Base-by-base conservation (phyloP, 805 yeast genomes). In the Myxozyma monticola region DNA sequence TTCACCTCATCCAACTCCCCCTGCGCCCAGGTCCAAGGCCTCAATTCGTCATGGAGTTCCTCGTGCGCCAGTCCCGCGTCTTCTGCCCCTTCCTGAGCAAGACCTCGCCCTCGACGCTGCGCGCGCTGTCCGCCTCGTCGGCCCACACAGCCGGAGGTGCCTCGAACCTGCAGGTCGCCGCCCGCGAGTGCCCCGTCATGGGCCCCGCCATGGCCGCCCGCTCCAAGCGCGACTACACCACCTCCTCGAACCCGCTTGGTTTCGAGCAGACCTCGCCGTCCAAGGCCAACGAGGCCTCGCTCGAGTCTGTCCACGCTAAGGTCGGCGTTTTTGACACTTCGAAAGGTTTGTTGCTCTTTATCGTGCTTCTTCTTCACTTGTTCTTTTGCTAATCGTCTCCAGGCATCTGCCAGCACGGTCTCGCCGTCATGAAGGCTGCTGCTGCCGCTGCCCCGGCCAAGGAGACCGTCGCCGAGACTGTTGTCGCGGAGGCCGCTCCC, bases 101-200 rank as follows among this genome's bases (percentile, higher is more conserved):
- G 21, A 74, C 81, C 21, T 75, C 86, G 3, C 72, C 83, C 18
- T 72, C 79, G 43, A 75, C 83, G 14, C 72, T 88, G 65, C 80
- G 84, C 62, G 72, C 75, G 56, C 65, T 85, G 59, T 75, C 83
- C 45, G 60, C 68, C 14, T 49, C 67, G 9, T 54, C 67, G 15
- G 37, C 43, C 33, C n/a, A n/a, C n/a, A n/a, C n/a, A n/a, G 24
- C 24, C 14, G 42, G 30, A 17, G 39, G 43, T 31, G 28, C 21
- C 45, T 48, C 60, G 22, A 30, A 30, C 26, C 43, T 63, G 22
- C 76, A 76, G 40, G 63, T 70, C 38, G 79, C 78, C 57, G 96
- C 95, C 46, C 68, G 77, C 38, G 78, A 76, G 54, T 90, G 98
- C 69, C 98, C 98, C n/a, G 85, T 89, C 48, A 86, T 89, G 85